Evolutionary conservation across 1,139 yeast genomes (phyloP).

Genomic region (Pichia sp.): DNA sequence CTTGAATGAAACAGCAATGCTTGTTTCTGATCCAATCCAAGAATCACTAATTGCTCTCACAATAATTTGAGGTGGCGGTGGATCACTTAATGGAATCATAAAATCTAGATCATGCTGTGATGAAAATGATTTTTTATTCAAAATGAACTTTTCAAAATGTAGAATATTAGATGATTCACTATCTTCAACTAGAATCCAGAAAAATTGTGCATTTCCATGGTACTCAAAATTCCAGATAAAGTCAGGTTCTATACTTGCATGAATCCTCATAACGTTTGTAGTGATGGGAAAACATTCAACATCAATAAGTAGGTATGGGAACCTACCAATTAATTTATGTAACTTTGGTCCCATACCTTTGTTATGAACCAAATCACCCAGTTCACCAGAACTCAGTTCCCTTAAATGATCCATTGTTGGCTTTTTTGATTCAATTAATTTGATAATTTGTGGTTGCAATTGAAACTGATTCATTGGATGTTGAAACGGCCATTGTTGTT

Average conservation of each 20-base stretch:
- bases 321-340: slow-evolving; percentile 54
- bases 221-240: slow-evolving; percentile 75
- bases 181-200: slow-evolving; percentile 90
- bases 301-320: slow-evolving; percentile 67
- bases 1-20: slow-evolving; percentile 78
- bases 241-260: slow-evolving; percentile 63
- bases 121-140: slow-evolving; percentile 52
- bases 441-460: slow-evolving; percentile 58
- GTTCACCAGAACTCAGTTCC: slow-evolving; percentile 66
- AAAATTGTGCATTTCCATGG: slow-evolving; percentile 81
- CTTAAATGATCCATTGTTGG: slow-evolving; percentile 67
- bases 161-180: slow-evolving; percentile 67
- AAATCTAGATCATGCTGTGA: slow-evolving; percentile 70
- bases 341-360: slow-evolving; percentile 61
- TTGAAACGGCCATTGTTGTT: slow-evolving; percentile 79
- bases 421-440: slow-evolving; percentile 55
- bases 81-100: slow-evolving; percentile 86
- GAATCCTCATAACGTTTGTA: slow-evolving; percentile 75
- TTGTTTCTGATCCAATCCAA: slow-evolving; percentile 85
- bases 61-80: slow-evolving; percentile 80
- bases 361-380: slow-evolving; percentile 89
- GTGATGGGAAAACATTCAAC: slow-evolving; percentile 92
- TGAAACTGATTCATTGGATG: slow-evolving; percentile 90
- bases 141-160: slow-evolving; percentile 75
- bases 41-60: slow-evolving; percentile 73